Evolutionary conservation across 495 filamentous ascomycete genomes (phyloP).

Genomic region (Penicillium coffeae): DNA sequence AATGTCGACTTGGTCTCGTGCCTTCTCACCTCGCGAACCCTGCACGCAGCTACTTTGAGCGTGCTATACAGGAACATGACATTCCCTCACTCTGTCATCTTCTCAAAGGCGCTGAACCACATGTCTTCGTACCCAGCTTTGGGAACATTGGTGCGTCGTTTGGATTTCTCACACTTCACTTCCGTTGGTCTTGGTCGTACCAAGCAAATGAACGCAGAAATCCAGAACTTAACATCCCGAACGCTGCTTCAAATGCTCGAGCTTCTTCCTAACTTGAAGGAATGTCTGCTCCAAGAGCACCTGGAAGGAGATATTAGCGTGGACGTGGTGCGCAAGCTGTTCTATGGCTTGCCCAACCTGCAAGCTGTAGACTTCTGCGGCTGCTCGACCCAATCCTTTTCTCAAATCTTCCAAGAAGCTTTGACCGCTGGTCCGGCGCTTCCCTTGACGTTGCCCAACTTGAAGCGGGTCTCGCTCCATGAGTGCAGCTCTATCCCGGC

Average conservation of each 20-base stretch:
- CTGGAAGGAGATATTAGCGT: constrained; percentile 73
- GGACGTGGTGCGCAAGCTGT: constrained; percentile 66
- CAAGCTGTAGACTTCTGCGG: constrained; percentile 76
- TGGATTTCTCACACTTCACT: constrained; percentile 89
- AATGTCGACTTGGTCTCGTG: constrained; percentile 81
- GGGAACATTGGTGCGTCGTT: constrained; percentile 72
- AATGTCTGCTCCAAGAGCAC: constrained; percentile 81
- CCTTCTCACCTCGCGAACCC: constrained; percentile 67
- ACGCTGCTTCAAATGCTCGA: constrained; percentile 74
- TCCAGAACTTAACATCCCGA: constrained; percentile 74
- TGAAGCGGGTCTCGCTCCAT: constrained; percentile 72
- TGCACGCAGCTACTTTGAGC: constrained; percentile 71
- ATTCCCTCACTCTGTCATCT: constrained; percentile 81
- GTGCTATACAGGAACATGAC: constrained; percentile 82
- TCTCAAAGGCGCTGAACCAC: constrained; percentile 77
- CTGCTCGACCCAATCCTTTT: constrained; percentile 68
- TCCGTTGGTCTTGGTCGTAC: constrained; percentile 77
- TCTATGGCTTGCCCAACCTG: constrained; percentile 62
- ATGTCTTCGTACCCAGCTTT: constrained; percentile 64
- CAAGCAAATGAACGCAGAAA: constrained; percentile 72
- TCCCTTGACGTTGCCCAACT: constrained; percentile 48
- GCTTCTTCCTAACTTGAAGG: constrained; percentile 70
- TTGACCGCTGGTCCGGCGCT: constrained; percentile 38
- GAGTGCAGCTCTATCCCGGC: constrained; percentile 73
- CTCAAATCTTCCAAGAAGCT: constrained; percentile 52